Evolutionary conservation across 495 filamentous ascomycete genomes (phyloP).

Genomic region (Echria macrotheca): DNA sequence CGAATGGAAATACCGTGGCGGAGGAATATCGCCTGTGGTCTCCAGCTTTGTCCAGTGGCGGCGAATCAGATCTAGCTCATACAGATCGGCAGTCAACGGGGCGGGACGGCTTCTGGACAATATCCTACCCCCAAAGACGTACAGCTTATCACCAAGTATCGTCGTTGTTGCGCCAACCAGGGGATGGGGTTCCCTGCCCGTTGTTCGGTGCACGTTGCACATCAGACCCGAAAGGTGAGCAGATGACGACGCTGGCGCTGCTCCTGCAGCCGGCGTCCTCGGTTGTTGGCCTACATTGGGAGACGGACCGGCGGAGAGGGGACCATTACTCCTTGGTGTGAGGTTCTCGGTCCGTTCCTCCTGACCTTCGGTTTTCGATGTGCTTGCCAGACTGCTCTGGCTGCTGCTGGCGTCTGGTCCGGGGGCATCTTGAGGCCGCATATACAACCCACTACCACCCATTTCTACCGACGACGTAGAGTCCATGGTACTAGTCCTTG

Average conservation of each 20-base stretch:
- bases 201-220: slow-evolving; percentile 88
- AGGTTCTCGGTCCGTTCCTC: slow-evolving; percentile 44
- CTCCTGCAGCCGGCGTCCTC: slow-evolving; percentile 38
- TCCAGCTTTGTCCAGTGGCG: slow-evolving; percentile 92
- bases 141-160: slow-evolving; percentile 87
- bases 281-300: slow-evolving; percentile 31
- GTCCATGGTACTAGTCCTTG: slow-evolving; percentile 55
- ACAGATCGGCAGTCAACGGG: slow-evolving; percentile 79
- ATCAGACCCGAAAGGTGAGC: slow-evolving; percentile 77
- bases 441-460: slow-evolving; percentile 24
- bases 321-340: slow-evolving; percentile 47
- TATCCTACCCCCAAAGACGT: slow-evolving; percentile 89
- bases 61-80: slow-evolving; percentile 85
- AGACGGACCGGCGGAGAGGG: slow-evolving; percentile 45
- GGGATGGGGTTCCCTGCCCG: slow-evolving; percentile 82
- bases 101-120: slow-evolving; percentile 73
- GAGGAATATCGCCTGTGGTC: slow-evolving; percentile 74
- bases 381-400: slow-evolving; percentile 48
- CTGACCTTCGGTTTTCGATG: slow-evolving; percentile 33
- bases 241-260: slow-evolving; percentile 39
- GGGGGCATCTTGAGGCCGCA: slow-evolving; percentile 24
- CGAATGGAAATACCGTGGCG: slow-evolving; percentile 93
- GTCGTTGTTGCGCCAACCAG: slow-evolving; percentile 94
- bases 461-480: slow-evolving; percentile 47
- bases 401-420: slow-evolving; percentile 51